Conservation (phyloP, 192 early-diverging fungal genomes). For the Backusella tuberculispora region DNA sequence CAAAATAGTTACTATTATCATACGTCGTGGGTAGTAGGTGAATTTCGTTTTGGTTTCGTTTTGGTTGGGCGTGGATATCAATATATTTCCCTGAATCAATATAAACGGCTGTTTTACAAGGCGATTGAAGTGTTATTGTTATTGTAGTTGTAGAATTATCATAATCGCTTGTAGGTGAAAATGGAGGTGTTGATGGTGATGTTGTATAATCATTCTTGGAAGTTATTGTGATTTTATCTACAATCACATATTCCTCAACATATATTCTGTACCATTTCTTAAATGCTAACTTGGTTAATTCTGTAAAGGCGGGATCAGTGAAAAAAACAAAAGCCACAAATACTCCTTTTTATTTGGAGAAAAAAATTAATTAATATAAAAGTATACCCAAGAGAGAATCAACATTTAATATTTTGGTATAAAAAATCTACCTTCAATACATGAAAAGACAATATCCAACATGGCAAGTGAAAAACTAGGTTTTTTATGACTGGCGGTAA, state of each 20-base stretch:
- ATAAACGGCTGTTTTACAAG: no score
- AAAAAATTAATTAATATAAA: no score
- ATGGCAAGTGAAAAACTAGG: slow-evolving; percentile 11
- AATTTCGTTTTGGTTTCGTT: no score
- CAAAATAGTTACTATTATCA: no score
- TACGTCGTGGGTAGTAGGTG: no score
- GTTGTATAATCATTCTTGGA: background rate
- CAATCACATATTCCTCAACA: background rate
- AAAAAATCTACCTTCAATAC: slow-evolving; percentile 18
- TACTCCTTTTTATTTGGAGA: background rate
- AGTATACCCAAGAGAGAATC: no score
- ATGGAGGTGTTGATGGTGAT: background rate
- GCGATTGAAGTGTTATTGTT: background rate
- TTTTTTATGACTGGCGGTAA: background rate
- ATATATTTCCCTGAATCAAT: background rate
- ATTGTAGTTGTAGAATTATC: background rate
- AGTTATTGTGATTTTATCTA: background rate
- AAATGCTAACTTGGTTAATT: background rate
- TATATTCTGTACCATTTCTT: background rate
- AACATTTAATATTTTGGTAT: no score
- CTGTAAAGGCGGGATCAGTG: background rate
- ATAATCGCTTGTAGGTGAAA: no score
- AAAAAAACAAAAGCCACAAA: background rate
- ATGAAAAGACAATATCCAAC: slow-evolving; percentile 22
- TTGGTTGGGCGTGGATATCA: background rate